Conservation (phyloP, 1,139 yeast species). For the Kluyveromyces sp. region DNA sequence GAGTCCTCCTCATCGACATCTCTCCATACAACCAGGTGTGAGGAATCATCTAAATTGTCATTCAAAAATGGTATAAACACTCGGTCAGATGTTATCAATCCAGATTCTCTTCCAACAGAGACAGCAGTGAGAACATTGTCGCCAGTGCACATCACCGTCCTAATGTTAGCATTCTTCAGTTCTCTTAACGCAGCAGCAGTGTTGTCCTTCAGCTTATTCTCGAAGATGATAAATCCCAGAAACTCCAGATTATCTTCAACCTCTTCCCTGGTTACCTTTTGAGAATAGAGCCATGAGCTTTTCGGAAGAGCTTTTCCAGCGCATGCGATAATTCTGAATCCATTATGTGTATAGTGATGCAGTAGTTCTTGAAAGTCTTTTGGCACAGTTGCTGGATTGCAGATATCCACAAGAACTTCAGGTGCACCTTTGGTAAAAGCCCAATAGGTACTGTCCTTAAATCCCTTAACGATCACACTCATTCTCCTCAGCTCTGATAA, state of each 20-base stretch:
- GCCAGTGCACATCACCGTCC: conserved; percentile 96
- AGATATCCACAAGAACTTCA: conserved; percentile 80
- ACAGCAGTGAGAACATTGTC: conserved; percentile 92
- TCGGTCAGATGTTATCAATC: conserved; percentile 43
- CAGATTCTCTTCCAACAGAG: conserved; percentile 84
- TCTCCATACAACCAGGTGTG: conserved; percentile 49
- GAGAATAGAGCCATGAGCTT: conserved; percentile 38
- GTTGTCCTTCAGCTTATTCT: conserved; percentile 72
- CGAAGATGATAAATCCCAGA: conserved; percentile 85
- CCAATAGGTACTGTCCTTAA: conserved; percentile 33
- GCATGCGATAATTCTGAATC: conserved; percentile 92
- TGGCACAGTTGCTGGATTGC: conserved; percentile 67
- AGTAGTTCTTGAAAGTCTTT: conserved; percentile 63
- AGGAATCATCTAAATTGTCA: conserved; percentile 21
- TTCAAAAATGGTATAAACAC: conserved; percentile 66
- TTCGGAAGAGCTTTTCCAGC: conserved; percentile 55
- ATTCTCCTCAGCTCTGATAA: conserved; percentile 79
- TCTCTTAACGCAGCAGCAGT: conserved; percentile 56
- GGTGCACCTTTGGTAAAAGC: conserved; percentile 95
- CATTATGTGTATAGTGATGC: conserved; percentile 82
- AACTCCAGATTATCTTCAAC: conserved; percentile 66
- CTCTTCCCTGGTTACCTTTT: conserved; percentile 47
- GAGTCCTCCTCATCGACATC: conserved; percentile 51
- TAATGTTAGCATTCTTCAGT: conserved; percentile 56
- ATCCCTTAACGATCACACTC: conserved; percentile 65